These are phyloP conservation scores for Geotrichum reessii DNA, from an alignment of 1,139 yeast species.

Conservation along the genomic window DNA sequence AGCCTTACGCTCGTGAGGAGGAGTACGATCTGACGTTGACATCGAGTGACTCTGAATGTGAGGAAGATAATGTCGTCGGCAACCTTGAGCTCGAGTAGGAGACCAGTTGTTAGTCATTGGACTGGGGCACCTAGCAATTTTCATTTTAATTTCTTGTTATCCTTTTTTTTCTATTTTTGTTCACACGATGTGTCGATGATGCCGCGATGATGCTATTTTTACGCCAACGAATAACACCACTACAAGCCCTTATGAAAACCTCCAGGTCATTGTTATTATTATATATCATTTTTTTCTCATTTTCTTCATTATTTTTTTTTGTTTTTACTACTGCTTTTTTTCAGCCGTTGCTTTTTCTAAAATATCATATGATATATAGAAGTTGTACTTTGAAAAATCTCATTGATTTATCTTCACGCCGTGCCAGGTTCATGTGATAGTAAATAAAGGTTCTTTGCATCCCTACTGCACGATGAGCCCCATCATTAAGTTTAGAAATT, in stretches of 20 bases:
- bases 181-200: not conserved
- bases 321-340: not conserved
- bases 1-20: slow-evolving; percentile 41
- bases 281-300: not conserved
- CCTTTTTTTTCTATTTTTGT: not conserved
- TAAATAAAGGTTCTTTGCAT: not conserved
- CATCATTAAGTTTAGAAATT: too few species aligned
- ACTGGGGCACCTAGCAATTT: not conserved
- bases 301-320: not conserved
- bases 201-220: not conserved
- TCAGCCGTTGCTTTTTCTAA: not conserved
- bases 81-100: slow-evolving; percentile 38
- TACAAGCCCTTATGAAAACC: not conserved
- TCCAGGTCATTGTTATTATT: not conserved
- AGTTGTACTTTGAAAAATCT: not conserved
- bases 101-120: not conserved
- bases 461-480: not conserved
- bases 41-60: slow-evolving; percentile 22
- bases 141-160: not conserved
- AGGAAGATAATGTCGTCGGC: slow-evolving; percentile 37
- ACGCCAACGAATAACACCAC: not conserved
- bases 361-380: not conserved
- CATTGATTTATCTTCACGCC: not conserved
- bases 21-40: slow-evolving; percentile 45
- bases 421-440: not conserved